Base-by-base conservation (phyloP, 164 flowering plant species). In the Magnolia kwangsiensis region DNA sequence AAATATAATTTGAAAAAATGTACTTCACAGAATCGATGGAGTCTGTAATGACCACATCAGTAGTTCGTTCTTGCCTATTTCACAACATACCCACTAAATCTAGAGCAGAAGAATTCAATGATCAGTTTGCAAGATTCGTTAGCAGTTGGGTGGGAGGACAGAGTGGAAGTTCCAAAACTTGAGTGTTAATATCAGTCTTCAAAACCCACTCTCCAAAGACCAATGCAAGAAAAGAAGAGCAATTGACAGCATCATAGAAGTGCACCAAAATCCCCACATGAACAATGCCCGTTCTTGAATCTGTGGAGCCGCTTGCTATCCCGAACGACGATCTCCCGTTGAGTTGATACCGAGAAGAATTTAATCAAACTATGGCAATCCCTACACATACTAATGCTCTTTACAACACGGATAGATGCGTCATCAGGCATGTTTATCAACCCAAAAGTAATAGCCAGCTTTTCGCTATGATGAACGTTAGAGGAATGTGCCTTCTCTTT, bases 251-350 rank as follows among this genome's bases (percentile, higher is more conserved):
- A 1, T 75, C 73, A 75, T 7, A 75, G 58, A 45, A 75, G 67
- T 10, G 84, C 58, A 76, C 86, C 82, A 71, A 83, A 90, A 76
- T 89, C 97, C 63, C 93, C 91, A 78, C 98, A 93, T 1, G 97
- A 90, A 80, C 97, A 95, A 0, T 78, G 70, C 11, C 97, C 97
- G 29, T 84, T 71, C 19, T 69, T 83, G 83, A 95, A 91, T 77
- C 77, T 87, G 75, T 93, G 98, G 75, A 95, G 89, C 51, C 90
- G 79, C 80, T 83, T 90, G 78, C 95, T 86, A 76, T 95, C 98
- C 55, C 95, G 84, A 51, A 95, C 63, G 49, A 89, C 82, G 18
- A 95, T 90, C 80, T 88, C 87, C 71, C 94, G 82, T 20, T 69
- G 77, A 24, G 84, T 85, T 68, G 88, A 45, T 19, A 72, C 50